Conservation (phyloP, 768 basidiomycete genomes). For the Phaffia tasmanica region DNA sequence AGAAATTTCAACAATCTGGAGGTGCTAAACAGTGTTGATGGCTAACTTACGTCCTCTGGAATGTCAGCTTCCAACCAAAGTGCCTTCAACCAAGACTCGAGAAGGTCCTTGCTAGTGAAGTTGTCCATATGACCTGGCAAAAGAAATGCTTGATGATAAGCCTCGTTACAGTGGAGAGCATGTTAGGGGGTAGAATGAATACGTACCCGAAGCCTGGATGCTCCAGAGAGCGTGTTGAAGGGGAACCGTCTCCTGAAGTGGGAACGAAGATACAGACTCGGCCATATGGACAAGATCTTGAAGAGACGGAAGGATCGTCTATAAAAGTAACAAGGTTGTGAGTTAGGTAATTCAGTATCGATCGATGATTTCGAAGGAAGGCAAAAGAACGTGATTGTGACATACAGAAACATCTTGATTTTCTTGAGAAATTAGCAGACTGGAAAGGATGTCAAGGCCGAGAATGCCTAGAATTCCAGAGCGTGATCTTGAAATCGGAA, state of each 20-base stretch:
- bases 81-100: constrained; percentile 14
- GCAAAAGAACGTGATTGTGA: neutral
- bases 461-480: constrained; percentile 4
- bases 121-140: constrained; percentile 10
- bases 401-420: neutral
- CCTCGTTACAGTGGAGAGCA: neutral
- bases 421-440: neutral
- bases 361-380: neutral
- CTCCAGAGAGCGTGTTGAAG: constrained; percentile 22
- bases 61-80: constrained; percentile 2
- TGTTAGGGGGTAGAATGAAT: neutral
- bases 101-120: constrained; percentile 10
- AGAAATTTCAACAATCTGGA: constrained; percentile 4
- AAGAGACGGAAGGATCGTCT: constrained; percentile 2
- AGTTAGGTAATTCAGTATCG: neutral
- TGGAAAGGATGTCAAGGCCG: constrained; percentile 4
- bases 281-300: constrained; percentile 12
- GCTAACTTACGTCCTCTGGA: constrained; percentile 11
- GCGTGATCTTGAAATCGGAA: neutral
- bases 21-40: neutral
- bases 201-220: constrained; percentile 1
- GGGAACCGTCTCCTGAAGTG: constrained; percentile 18
- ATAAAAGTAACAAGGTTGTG: neutral
- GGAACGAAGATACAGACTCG: constrained; percentile 21
- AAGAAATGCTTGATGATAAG: neutral